These are phyloP conservation scores for Yarrowia keelungensis DNA, from an alignment of 805 yeast species.

Conservation along the genomic window DNA sequence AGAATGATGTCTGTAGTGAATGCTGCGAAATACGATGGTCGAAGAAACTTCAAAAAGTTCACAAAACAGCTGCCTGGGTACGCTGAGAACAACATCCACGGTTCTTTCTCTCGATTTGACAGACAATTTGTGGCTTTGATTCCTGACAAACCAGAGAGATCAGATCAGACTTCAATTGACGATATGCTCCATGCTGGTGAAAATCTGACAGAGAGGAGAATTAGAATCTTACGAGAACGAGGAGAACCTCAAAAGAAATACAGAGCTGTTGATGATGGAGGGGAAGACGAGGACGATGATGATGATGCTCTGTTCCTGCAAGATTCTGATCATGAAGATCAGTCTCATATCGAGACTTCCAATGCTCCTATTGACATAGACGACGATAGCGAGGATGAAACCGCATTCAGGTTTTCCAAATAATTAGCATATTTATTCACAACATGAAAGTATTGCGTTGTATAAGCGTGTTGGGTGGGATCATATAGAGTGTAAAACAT, in stretches of 20 bases:
- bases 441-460: not conserved
- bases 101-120: constrained; percentile 19
- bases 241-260: constrained; percentile 16
- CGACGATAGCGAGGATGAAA: constrained; percentile 35
- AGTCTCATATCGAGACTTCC: not conserved
- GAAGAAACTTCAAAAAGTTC: constrained; percentile 35
- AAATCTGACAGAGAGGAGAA: constrained; percentile 21
- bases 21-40: constrained; percentile 17
- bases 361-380: constrained; percentile 19
- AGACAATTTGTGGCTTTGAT: constrained; percentile 7
- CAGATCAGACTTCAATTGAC: constrained; percentile 10
- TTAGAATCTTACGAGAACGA: constrained; percentile 13
- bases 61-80: constrained; percentile 13
- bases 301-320: constrained; percentile 4
- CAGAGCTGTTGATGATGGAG: constrained; percentile 4
- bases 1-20: constrained; percentile 20
- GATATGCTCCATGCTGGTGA: constrained; percentile 8
- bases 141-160: not conserved
- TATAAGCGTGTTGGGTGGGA: too few species aligned
- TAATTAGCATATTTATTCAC: constrained; percentile 10
- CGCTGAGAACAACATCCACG: not conserved
- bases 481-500: too few species aligned
- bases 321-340: constrained; percentile 14
- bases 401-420: constrained; percentile 24
- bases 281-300: not conserved